Conservation (phyloP, 2,329 filamentous ascomycete genomes). For the Exophiala sideris region DNA sequence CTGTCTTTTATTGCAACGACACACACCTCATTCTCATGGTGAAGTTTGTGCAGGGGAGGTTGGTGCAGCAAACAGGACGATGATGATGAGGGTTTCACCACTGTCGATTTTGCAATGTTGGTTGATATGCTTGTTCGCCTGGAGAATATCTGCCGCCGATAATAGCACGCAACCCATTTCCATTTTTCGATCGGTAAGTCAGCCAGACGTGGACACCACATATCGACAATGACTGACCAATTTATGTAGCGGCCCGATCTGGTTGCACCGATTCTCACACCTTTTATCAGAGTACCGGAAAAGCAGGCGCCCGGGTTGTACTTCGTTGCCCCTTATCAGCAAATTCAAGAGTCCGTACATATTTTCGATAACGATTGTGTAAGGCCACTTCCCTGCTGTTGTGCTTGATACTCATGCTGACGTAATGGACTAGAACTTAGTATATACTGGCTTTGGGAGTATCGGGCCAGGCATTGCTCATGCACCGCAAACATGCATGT, state of each 20-base stretch:
- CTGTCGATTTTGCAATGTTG: conserved; percentile 7
- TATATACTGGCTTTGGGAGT: conserved; percentile 50
- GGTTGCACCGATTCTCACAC: conserved; percentile 35
- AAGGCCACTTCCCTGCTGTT: conserved; percentile 15
- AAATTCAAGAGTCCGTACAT: conserved; percentile 48
- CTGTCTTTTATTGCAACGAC: too few relatives aligned
- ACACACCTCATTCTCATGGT: too few relatives aligned
- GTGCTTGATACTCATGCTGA: conserved; percentile 1
- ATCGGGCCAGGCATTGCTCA: conserved; percentile 50
- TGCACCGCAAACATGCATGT: conserved; percentile 48
- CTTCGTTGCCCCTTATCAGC: conserved; percentile 50
- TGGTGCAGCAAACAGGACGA: too few relatives aligned
- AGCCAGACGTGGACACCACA: neutral
- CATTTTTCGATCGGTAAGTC: conserved; percentile 38
- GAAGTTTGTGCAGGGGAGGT: too few relatives aligned
- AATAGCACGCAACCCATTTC: conserved; percentile 29
- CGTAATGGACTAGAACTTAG: conserved; percentile 38
- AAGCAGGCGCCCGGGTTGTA: conserved; percentile 48
- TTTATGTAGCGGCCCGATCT: conserved; percentile 39
- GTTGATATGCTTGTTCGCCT: conserved; percentile 27
- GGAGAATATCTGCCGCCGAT: conserved; percentile 29
- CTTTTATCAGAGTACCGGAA: conserved; percentile 31
- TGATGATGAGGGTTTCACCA: conserved; percentile 11
- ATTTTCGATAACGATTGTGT: conserved; percentile 52
- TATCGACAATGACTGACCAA: conserved; percentile 2